These are phyloP conservation scores for Favolaschia claudopus DNA, from an alignment of 768 basidiomycete species.

Conservation along the genomic window DNA sequence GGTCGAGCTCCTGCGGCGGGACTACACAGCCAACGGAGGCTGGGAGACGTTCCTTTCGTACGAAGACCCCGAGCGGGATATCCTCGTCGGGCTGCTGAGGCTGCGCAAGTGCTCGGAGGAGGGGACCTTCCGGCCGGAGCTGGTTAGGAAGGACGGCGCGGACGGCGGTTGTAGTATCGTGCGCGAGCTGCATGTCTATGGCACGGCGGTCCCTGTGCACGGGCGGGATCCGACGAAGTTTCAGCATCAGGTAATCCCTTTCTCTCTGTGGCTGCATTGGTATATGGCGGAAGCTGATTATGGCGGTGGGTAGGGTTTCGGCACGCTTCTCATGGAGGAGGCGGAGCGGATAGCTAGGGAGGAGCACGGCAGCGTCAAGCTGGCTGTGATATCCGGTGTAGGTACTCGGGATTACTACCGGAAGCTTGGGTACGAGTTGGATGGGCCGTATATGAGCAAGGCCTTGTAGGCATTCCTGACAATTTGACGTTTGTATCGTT, in stretches of 20 bases:
- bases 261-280: not conserved
- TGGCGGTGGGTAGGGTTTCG: slow-evolving; percentile 79
- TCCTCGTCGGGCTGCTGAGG: slow-evolving; percentile 91
- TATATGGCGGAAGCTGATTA: slow-evolving; percentile 22
- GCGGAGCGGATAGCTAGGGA: slow-evolving; percentile 97
- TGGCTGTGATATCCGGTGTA: slow-evolving; percentile 98
- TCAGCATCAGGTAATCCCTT: slow-evolving; percentile 79
- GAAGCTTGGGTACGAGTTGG: slow-evolving; percentile 90
- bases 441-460: slow-evolving; percentile 99
- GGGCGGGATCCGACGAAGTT: slow-evolving; percentile 98
- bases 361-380: slow-evolving; percentile 94
- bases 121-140: slow-evolving; percentile 94
- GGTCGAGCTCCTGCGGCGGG: slow-evolving; percentile 92
- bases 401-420: slow-evolving; percentile 98
- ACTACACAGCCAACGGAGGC: slow-evolving; percentile 96
- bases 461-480: slow-evolving; percentile 45
- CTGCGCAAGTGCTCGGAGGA: slow-evolving; percentile 96
- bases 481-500: slow-evolving; percentile 6
- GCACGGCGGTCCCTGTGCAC: slow-evolving; percentile 97
- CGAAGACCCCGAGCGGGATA: slow-evolving; percentile 97
- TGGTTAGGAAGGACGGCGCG: slow-evolving; percentile 70
- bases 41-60: slow-evolving; percentile 99
- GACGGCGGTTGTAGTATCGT: slow-evolving; percentile 92
- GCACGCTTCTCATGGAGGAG: slow-evolving; percentile 98
- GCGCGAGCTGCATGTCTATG: slow-evolving; percentile 96